Percentiles rank a stretch among this genome's conserved stretches.
These are phyloP conservation scores for Selaginella tamariscina DNA, from an alignment of 75 land plant genomes.

Conservation along the genomic window DNA sequence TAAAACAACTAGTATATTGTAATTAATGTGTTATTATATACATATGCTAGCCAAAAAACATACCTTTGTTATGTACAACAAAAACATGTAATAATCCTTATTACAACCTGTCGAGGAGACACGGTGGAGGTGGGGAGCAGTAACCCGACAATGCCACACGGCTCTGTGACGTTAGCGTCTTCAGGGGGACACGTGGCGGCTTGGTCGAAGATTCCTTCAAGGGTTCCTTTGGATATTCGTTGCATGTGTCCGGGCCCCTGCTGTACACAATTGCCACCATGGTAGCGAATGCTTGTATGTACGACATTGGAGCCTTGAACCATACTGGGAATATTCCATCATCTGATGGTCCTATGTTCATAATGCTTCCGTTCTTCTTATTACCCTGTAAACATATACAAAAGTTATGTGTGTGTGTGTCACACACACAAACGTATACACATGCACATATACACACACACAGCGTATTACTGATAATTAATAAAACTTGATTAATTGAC, in stretches of 20 bases:
- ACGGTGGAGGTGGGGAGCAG: not conserved
- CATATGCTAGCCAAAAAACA: too few relatives aligned
- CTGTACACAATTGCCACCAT: not conserved
- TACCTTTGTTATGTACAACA: too few relatives aligned
- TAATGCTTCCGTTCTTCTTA: not conserved
- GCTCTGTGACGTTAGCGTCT: not conserved
- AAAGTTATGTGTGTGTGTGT: too few relatives aligned
- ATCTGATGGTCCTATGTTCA: not conserved
- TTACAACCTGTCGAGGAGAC: not conserved
- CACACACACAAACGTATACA: too few relatives aligned
- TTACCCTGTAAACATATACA: slow-evolving; percentile 10
- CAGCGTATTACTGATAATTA: too few relatives aligned
- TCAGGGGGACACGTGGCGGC: not conserved
- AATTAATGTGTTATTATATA: too few relatives aligned
- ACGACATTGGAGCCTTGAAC: not conserved
- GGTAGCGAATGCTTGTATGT: slow-evolving; percentile 4
- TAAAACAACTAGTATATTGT: too few relatives aligned
- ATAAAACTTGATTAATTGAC: too few relatives aligned
- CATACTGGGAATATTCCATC: not conserved
- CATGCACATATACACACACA: too few relatives aligned
- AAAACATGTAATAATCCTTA: too few relatives aligned
- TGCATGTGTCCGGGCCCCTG: not conserved
- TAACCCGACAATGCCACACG: not conserved
- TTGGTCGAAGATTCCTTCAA: not conserved
- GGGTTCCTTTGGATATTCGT: not conserved